These are phyloP conservation scores for Rickenella mellea DNA, from an alignment of 768 basidiomycete genomes.

Conservation along the genomic window DNA sequence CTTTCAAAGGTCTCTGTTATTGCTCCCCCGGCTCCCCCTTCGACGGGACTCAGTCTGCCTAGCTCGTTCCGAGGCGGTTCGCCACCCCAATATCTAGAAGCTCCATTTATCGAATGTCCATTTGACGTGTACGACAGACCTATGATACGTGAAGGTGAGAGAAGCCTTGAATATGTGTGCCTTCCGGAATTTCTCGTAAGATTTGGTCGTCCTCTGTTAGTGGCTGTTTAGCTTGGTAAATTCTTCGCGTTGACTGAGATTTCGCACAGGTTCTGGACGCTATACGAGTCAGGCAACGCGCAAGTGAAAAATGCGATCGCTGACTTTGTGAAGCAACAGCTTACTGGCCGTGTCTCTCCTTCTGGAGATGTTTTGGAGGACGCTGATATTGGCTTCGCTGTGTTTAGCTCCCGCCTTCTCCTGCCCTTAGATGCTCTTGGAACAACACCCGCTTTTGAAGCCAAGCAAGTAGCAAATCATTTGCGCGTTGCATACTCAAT, in stretches of 20 bases:
- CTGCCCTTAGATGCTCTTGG: neutral
- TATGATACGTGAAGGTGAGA: neutral
- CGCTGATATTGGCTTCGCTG: neutral
- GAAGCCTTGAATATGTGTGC: neutral
- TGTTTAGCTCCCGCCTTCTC: neutral
- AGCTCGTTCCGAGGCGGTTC: neutral
- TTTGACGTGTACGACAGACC: neutral
- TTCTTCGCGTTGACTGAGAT: neutral
- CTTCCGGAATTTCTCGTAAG: neutral
- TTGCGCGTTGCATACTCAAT: conserved; percentile 13
- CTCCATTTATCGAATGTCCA: neutral
- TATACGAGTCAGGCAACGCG: neutral
- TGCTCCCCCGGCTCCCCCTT: conserved; percentile 5
- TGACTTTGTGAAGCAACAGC: neutral
- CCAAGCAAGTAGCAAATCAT: neutral
- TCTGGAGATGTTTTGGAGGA: neutral
- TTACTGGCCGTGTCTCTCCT: neutral
- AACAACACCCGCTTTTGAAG: neutral
- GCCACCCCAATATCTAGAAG: neutral
- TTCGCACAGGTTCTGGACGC: neutral
- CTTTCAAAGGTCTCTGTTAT: conserved; percentile 6
- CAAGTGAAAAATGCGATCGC: neutral
- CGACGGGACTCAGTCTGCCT: too few relatives aligned
- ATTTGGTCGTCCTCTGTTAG: neutral
- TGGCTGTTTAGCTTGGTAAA: neutral